Percentiles rank a stretch among this genome's conserved stretches.
Conservation (phyloP, 306 rosid species). For the Dalbergia cochinchinensis region DNA sequence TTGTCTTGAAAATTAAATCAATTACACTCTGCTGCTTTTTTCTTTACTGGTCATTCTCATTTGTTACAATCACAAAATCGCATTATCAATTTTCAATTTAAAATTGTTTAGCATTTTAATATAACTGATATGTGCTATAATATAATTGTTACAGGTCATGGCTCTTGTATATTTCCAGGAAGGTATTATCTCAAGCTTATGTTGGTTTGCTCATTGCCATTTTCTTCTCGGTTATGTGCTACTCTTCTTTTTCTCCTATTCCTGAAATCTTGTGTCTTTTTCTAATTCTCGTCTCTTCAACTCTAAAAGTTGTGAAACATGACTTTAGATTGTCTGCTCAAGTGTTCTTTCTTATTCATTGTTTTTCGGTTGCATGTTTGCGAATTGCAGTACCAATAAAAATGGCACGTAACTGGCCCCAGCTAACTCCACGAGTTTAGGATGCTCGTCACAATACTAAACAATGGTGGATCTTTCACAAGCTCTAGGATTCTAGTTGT, state of each 20-base stretch:
- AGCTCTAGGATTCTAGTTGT: conserved; percentile 55
- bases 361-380: conserved; percentile 38
- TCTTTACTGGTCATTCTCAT: no score
- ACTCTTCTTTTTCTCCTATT: conserved; percentile 15
- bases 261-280: conserved; percentile 1
- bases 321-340: conserved; percentile 21
- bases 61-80: conserved; percentile 15
- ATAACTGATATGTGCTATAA: conserved; percentile 41
- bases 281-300: background rate
- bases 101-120: conserved; percentile 4
- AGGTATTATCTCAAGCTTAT: conserved; percentile 58
- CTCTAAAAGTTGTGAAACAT: background rate
- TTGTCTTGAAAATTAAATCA: background rate
- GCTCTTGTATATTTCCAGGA: conserved; percentile 81
- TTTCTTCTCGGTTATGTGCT: conserved; percentile 10
- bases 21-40: no score
- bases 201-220: background rate
- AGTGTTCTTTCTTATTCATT: conserved; percentile 24
- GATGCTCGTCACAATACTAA: conserved; percentile 58
- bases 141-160: conserved; percentile 67
- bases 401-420: conserved; percentile 76
- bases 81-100: background rate
- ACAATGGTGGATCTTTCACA: conserved; percentile 56
- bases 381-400: conserved; percentile 60
- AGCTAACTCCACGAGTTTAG: conserved; percentile 71